phyloP scores from a whole-genome alignment of 495 filamentous ascomycete genomes.

The Hyaloscypha hepaticicola region DNA sequence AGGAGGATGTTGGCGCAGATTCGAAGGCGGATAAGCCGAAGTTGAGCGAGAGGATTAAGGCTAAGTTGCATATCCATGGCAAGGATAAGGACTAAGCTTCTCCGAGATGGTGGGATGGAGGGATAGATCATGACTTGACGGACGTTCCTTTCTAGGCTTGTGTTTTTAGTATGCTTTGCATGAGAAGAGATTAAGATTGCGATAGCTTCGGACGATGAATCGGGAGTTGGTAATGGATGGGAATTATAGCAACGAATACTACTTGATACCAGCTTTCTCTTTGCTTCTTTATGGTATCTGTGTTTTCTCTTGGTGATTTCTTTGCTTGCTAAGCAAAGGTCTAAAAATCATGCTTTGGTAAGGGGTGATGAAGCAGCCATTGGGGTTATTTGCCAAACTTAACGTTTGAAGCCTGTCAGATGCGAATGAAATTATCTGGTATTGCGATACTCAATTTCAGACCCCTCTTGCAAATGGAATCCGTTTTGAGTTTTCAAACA shows the following conservation, averaged over 20 bases:
- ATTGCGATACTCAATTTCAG: too few species aligned
- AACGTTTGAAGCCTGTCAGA: too few species aligned
- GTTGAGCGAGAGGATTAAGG: constrained; percentile 47
- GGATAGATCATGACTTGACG: background rate
- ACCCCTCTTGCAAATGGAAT: too few species aligned
- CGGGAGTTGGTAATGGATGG: background rate
- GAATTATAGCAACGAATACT: background rate
- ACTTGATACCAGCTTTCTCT: background rate
- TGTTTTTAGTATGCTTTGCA: background rate
- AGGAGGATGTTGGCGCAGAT: constrained; percentile 3
- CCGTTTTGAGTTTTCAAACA: too few species aligned
- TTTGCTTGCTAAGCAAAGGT: too few species aligned
- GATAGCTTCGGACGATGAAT: background rate
- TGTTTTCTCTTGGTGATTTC: too few species aligned
- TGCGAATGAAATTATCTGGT: too few species aligned
- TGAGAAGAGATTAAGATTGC: background rate
- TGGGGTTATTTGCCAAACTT: too few species aligned
- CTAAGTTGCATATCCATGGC: constrained; percentile 37
- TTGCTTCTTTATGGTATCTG: too few species aligned
- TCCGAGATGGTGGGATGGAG: background rate
- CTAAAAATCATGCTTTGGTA: too few species aligned
- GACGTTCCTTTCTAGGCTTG: background rate
- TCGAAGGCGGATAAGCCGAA: constrained; percentile 28
- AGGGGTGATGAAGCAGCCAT: too few species aligned
- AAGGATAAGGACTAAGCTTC: constrained; percentile 6